Base-by-base conservation (phyloP, 2,329 filamentous ascomycete genomes). In the Ophiostoma sp. region DNA sequence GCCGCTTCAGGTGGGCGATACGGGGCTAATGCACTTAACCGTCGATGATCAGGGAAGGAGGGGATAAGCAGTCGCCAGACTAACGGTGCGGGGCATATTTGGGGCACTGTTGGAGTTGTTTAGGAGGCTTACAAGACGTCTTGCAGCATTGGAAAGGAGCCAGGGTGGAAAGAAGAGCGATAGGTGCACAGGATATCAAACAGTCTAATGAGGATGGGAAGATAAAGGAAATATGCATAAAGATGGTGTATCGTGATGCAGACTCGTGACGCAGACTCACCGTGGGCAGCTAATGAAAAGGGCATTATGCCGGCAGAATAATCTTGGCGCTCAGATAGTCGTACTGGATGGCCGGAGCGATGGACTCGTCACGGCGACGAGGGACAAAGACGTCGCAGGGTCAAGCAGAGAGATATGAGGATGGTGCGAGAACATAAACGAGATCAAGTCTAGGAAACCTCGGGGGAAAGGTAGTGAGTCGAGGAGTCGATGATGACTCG, bases 251-350 rank as follows among this genome's bases (percentile, higher is more conserved):
- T 42, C 36, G 36, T 40, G 41, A 27, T 27, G 27, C 27, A 27
- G 27, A 27, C 27, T 27, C 27, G 27, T 2, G 27, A 27, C 27
- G 27, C 27, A 27, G 40, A 64, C 78, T 75, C 71, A 79, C 78
- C 77, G 74, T 79, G 78, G 71, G 77, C 77, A 65, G 74, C 74
- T 69, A 79, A 65, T 62, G 77, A 75, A 52, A 77, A 67, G 70
- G 78, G 76, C 78, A 79, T 79, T 49, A 71, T 74, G 69, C 67
- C 66, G 69, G 69, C 67, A 70, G 62, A 68, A 68, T 65, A 45
- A 36, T 62, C 58, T 65, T 52, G 65, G 47, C 62, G 45, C 14
- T 66, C 27, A 5, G 12, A n/a, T 44, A 27, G 18, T 7, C 36
- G 14, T 9, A 27, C 27, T 16, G 44, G 44, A 12, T 16, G 62